These are phyloP conservation scores for Misopates orontium DNA, from an alignment of 257 asterid species.

Conservation along the genomic window DNA sequence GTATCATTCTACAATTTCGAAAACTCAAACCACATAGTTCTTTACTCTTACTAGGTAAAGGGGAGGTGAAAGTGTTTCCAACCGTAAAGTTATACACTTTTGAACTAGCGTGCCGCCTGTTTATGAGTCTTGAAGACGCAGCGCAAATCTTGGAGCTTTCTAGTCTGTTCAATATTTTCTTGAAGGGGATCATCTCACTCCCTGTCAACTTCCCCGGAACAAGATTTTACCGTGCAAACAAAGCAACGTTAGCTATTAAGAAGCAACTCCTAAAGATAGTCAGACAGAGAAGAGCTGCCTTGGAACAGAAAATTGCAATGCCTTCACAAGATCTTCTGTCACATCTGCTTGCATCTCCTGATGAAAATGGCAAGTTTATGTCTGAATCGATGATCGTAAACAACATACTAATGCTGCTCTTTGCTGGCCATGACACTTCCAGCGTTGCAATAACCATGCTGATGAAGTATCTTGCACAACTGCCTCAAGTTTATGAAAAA, in stretches of 20 bases:
- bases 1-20: no score
- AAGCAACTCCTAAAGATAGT: conserved; percentile 43
- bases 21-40: no score
- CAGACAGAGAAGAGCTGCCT: conserved; percentile 47
- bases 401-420: conserved; percentile 65
- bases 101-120: conserved; percentile 68
- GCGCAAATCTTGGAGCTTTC: conserved; percentile 50
- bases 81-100: conserved; percentile 58
- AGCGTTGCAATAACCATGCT: conserved; percentile 56
- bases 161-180: conserved; percentile 50
- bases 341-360: conserved; percentile 53
- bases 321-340: conserved; percentile 71
- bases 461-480: conserved; percentile 59
- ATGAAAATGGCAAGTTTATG: conserved; percentile 67
- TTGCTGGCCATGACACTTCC: conserved; percentile 84
- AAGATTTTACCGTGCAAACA: conserved; percentile 50
- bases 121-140: conserved; percentile 70
- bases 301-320: conserved; percentile 41
- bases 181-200: conserved; percentile 60
- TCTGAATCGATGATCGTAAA: conserved; percentile 55
- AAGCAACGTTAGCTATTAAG: conserved; percentile 52
- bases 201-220: conserved; percentile 73
- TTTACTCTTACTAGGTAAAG: conserved; percentile 43
- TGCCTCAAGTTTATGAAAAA: conserved; percentile 61
- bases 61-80: conserved; percentile 52